These are phyloP conservation scores for Protostelium mycophagum DNA, from an alignment of 78 protist species.

Conservation along the genomic window DNA sequence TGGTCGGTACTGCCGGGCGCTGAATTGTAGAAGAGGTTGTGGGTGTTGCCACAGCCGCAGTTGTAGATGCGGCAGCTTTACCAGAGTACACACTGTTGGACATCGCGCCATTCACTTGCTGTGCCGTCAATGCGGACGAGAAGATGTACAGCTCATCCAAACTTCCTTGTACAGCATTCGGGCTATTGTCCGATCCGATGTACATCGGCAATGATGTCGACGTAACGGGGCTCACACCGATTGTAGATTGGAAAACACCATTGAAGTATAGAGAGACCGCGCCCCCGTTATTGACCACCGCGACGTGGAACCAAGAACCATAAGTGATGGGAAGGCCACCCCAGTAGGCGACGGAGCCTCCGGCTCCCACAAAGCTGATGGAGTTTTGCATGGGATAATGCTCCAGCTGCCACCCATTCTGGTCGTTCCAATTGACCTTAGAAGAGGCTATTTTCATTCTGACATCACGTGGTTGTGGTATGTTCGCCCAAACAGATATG, in stretches of 20 bases:
- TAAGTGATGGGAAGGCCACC: not conserved
- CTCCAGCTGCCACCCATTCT: not conserved
- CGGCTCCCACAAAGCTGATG: not conserved
- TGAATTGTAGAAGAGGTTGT: too few relatives aligned
- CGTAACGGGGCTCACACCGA: not conserved
- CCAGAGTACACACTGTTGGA: too few relatives aligned
- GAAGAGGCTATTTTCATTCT: not conserved
- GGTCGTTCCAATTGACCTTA: not conserved
- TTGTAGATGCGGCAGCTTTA: too few relatives aligned
- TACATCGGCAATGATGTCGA: not conserved
- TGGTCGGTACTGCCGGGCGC: too few relatives aligned
- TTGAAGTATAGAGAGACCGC: not conserved
- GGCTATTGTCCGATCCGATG: not conserved
- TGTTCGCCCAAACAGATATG: not conserved
- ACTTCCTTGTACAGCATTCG: not conserved
- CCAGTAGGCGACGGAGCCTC: not conserved
- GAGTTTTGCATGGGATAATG: not conserved
- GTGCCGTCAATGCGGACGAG: not conserved
- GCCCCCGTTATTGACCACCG: not conserved
- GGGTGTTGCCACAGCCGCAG: too few relatives aligned
- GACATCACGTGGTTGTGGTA: not conserved
- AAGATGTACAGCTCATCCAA: not conserved
- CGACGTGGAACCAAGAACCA: not conserved
- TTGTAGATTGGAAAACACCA: not conserved
- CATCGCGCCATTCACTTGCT: too few relatives aligned